Evolutionary conservation across 2,329 filamentous ascomycete genomes (phyloP).

Genomic region (Seiridium cupressi): DNA sequence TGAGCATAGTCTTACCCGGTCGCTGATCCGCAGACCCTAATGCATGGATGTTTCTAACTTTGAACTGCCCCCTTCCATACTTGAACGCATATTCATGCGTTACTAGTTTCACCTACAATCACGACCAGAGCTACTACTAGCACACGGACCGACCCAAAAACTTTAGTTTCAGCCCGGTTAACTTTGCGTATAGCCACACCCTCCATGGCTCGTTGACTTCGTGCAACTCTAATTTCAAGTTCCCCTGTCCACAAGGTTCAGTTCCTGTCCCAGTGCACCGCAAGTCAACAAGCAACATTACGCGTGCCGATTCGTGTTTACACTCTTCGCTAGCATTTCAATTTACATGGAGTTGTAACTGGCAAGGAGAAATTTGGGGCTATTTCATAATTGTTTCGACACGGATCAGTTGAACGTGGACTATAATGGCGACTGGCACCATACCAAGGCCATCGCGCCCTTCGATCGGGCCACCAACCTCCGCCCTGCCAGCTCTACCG

Average conservation of each 20-base stretch:
- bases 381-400: neutral
- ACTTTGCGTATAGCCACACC: neutral
- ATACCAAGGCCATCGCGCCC: constrained; percentile 67
- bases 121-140: neutral
- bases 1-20: neutral
- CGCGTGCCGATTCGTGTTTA: neutral
- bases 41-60: constrained; percentile 1
- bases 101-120: neutral
- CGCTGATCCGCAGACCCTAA: neutral
- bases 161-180: neutral
- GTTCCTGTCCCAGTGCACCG: neutral
- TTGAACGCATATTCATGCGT: neutral
- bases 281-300: no score
- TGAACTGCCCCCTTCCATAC: neutral
- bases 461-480: constrained; percentile 68
- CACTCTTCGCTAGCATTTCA: neutral
- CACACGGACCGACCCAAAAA: neutral
- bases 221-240: neutral
- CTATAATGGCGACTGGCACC: constrained; percentile 52
- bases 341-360: constrained; percentile 1
- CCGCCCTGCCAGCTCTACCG: constrained; percentile 72
- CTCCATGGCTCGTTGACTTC: neutral
- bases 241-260: neutral
- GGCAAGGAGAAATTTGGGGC: neutral
- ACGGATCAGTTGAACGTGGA: neutral